Evolutionary conservation across 108 stramenopile species (phyloP).

Genomic region (Schizochytrium sp.): DNA sequence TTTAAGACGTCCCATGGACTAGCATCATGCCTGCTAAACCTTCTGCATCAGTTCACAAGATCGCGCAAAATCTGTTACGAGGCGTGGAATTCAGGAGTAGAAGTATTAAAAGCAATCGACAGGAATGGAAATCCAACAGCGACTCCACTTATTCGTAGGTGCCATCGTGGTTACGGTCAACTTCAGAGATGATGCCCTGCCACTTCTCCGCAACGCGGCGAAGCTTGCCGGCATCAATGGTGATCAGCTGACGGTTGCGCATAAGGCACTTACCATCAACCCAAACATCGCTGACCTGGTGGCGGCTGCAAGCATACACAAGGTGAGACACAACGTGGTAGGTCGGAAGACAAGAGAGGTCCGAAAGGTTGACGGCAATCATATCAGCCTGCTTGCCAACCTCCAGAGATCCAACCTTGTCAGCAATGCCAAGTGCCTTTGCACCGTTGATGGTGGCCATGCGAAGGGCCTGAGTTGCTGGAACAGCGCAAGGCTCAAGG

Average conservation of each 20-base stretch:
- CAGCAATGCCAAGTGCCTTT: conserved; percentile 59
- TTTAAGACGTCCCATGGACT: too few relatives aligned
- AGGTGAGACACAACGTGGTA: conserved; percentile 60
- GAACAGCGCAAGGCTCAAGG: conserved; percentile 22
- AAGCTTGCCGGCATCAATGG: conserved; percentile 58
- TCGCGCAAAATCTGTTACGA: too few relatives aligned
- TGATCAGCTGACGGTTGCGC: conserved; percentile 18
- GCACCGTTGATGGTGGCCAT: conserved; percentile 68
- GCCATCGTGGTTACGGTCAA: conserved; percentile 40
- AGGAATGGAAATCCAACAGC: background rate
- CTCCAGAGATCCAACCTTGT: conserved; percentile 55
- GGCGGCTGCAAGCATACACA: conserved; percentile 48
- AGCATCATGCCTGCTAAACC: too few relatives aligned
- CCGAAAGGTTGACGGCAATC: conserved; percentile 58
- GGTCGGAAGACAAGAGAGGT: conserved; percentile 18
- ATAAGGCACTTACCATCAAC: conserved; percentile 34
- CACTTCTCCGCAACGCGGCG: conserved; percentile 52
- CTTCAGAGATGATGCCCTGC: conserved; percentile 35
- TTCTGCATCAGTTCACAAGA: too few relatives aligned
- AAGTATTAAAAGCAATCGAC: background rate
- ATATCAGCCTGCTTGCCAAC: conserved; percentile 64
- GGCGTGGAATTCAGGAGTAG: too few relatives aligned
- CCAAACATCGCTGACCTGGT: conserved; percentile 58
- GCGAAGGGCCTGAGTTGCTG: conserved; percentile 20
- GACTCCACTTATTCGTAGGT: background rate